A percentile compares a stretch with the other conserved stretches of the same genome.
phyloP scores from a whole-genome alignment of 106 monocot genomes.

The Acorus calamus region DNA sequence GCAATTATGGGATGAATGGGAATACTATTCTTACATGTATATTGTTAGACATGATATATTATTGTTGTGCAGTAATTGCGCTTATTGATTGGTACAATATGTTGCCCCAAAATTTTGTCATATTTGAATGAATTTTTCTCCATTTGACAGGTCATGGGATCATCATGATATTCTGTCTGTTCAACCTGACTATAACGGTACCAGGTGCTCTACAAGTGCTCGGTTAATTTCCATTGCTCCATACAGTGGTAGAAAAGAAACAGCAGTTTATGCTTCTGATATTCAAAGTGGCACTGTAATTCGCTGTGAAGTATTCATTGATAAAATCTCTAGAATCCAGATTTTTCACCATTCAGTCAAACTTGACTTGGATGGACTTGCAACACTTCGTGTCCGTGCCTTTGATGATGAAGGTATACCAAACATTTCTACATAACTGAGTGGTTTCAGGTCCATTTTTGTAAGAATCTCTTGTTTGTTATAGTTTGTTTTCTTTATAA shows the following conservation, averaged over 20 bases:
- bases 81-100: too few species aligned
- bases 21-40: too few species aligned
- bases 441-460: neutral
- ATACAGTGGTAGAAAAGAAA: constrained; percentile 70
- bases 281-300: constrained; percentile 47
- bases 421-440: neutral
- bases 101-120: too few species aligned
- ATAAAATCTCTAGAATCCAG: constrained; percentile 68
- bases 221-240: constrained; percentile 71
- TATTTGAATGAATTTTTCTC: neutral
- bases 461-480: neutral
- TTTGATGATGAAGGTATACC: constrained; percentile 87
- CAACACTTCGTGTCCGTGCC: constrained; percentile 62
- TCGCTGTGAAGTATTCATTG: constrained; percentile 83
- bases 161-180: constrained; percentile 89
- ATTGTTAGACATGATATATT: too few species aligned
- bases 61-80: too few species aligned
- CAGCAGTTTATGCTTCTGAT: constrained; percentile 80
- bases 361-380: constrained; percentile 77
- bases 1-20: too few species aligned
- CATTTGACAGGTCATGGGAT: constrained; percentile 81
- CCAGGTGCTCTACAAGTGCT: constrained; percentile 82
- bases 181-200: constrained; percentile 77
- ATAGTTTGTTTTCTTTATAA: neutral
- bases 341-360: constrained; percentile 96